Evolutionary conservation across 371 early-diverging fungal genomes (phyloP), one percentile per base, ranked within the genome.

Genomic region (Mucor velutinosus): DNA sequence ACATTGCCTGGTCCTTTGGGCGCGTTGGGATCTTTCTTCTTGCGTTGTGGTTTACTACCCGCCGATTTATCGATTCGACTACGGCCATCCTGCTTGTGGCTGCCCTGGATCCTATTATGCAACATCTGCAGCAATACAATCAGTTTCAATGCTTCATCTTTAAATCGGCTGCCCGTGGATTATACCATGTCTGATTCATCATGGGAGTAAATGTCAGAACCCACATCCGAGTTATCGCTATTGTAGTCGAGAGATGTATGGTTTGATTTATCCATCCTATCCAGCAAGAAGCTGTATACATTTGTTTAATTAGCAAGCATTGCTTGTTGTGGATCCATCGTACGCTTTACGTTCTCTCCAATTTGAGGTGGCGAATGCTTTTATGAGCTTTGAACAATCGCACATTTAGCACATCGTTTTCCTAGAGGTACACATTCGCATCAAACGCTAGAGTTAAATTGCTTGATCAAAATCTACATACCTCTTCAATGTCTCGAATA

Each of bases 1-100:
- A 88, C 90, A 68, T 90, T 90, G 30, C 87, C 85, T n/a, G 89
- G 88, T 0, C 89, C 80, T 76, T 85, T 86, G 29, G 90, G 90
- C 17, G 90, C 90, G 67, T 89, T 88, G 14, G 90, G 90, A 70
- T 90, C 90, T 58, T 78, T 83, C 59, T 82, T 82, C 41, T 75
- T 77, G 35, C 69, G 74, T 14, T 75, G 82, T 14, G 76, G 60
- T 39, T 81, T 78, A 29, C 47, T 62, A 51, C 43, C 58, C n/a
- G 59, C 58, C 7, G 49, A 45, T 7, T 25, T 39, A 19, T 58
- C 67, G 23, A 51, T 51, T 51, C 51, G 51, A 51, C 51, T 19
- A 51, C 51, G 51, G 25, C 51, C 51, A 21, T 58, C 58, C n/a
- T 7, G 19, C 25, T 51, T 51, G 1, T 51, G 51, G 51, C 25